Conservation (phyloP, 1,284 basidiomycete species). For the Trichosporon inkin region DNA sequence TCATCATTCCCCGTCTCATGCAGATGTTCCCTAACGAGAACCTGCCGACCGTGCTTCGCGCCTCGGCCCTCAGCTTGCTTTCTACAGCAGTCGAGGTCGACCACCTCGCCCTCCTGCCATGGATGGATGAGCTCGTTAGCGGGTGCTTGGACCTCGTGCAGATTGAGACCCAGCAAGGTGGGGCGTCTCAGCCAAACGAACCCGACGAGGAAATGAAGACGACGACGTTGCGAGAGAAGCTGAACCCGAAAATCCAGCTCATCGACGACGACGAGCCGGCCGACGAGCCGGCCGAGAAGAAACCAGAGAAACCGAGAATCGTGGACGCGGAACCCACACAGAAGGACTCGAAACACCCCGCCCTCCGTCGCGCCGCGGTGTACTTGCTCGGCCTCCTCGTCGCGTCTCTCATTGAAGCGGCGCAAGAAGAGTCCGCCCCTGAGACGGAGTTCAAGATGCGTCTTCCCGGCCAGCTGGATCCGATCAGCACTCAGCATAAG, state of each 20-base stretch:
- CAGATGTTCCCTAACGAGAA: slow-evolving; percentile 58
- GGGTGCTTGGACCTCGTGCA: slow-evolving; percentile 75
- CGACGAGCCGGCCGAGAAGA: slow-evolving; percentile 20
- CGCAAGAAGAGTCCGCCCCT: slow-evolving; percentile 1
- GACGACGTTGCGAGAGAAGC: slow-evolving; percentile 3
- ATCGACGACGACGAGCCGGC: slow-evolving; percentile 25
- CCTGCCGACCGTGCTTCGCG: slow-evolving; percentile 68
- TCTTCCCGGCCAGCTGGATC: slow-evolving; percentile 12
- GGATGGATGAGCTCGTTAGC: slow-evolving; percentile 60
- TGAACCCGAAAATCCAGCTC: slow-evolving; percentile 18
- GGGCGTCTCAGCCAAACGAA: neutral
- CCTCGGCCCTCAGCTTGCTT: slow-evolving; percentile 77
- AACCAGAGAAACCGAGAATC: slow-evolving; percentile 22
- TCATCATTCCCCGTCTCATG: slow-evolving; percentile 68
- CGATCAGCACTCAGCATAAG: slow-evolving; percentile 10
- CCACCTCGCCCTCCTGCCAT: slow-evolving; percentile 61
- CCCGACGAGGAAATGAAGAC: slow-evolving; percentile 2
- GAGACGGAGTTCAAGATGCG: slow-evolving; percentile 21
- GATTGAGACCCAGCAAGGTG: slow-evolving; percentile 58
- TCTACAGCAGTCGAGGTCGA: slow-evolving; percentile 66
- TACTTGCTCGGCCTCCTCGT: slow-evolving; percentile 69
- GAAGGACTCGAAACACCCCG: slow-evolving; percentile 64
- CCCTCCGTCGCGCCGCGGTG: slow-evolving; percentile 73
- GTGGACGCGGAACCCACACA: slow-evolving; percentile 56
- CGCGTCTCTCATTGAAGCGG: slow-evolving; percentile 46